Base-by-base conservation (phyloP, 2,329 filamentous ascomycete species). In the Calonectria montana region DNA sequence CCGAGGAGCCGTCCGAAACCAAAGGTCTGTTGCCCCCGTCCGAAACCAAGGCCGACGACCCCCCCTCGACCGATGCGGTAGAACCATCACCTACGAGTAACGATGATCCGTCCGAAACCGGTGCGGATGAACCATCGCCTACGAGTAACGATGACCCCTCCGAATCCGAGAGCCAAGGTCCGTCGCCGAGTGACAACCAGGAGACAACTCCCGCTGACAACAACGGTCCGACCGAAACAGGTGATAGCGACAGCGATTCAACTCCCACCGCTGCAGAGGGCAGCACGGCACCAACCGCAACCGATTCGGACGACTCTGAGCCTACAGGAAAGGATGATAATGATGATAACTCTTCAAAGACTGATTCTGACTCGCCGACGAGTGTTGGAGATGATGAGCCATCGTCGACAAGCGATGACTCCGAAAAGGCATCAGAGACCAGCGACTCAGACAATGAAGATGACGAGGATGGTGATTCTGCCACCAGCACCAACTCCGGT, bases 11-110 rank as follows among this genome's bases (percentile, higher is more conserved):
- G 2, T 55, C 66, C 25, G 13, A 55, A 41, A 50, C 57, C 18
- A 10, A 68, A 61, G 53, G 50, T 55, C 66, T 61, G 47, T 63
- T 61, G n/a, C 31, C 35, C 45, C 57, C 35, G 41, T 41, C 55
- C n/a, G 31, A 23, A 57, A 25, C 50, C 61, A 21, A 65, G 23
- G 48, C 12, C 35, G 18, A 63, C 23, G 57, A 45, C 16, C 41
- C 65, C n/a, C 18, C 41, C 48, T 31, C 65, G 21, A 67, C 41
- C 31, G 53, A 50, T 35, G 48, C 21, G 41, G 65, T 41, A 50
- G 53, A 25, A 41, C 53, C 53, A 35, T 50, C 65, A 15, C 41
- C 53, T 37, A 47, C 37, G 31, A 41, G 37, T 43, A 39, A 57
- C 37, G 64, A 43, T 23, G 64, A 53, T 13, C 62, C 62, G 13